Base-by-base conservation (phyloP, 148 eudicot species). In the Silene conica region DNA sequence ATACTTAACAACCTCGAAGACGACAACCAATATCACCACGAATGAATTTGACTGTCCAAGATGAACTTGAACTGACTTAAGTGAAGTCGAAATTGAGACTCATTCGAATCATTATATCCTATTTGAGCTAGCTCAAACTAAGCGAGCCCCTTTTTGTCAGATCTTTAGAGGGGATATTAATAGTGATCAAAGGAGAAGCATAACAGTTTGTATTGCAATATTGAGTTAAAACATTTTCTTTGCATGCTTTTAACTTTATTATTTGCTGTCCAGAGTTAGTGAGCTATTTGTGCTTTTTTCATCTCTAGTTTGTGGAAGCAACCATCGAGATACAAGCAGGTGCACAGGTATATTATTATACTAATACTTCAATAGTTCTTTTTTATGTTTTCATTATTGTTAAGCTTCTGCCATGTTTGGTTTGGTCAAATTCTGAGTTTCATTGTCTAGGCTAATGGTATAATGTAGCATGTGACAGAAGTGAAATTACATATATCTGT, bases 301-400 rank as follows among this genome's bases (percentile, higher is more conserved):
- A 55, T 79, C 46, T 80, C 85, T 91, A 93, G 98, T 93, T 93
- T 83, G 98, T 91, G 52, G 97, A 93, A 86, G 97, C 95, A 65
- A 82, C 83, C 70, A 73, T 93, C 67, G 87, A 81, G 63, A 82
- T 93, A 75, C 88, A 63, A 71, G 97, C 97, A 76, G 82, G 81
- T 73, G 75, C 80, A 31, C 82, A 89, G 97, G 98, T 91, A 85
- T 21, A 22, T 55, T 78, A 4, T 61, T 48, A 14, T 14, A 19
- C 19, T n/a, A 68, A 56, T 19, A 2, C 56, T 4, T 78, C 46
- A 0, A 16, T 15, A 34, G 19, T 22, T 2, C 52, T 61, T 4
- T 20, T 41, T 12, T 0, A 67, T 48, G 52, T 15, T 23, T 21
- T 67, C 16, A 62, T 57, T 4, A 38, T 22, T 72, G n/a, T 45